Conservation (phyloP, 257 asterid genomes). For the Ophiorrhiza pumila region DNA sequence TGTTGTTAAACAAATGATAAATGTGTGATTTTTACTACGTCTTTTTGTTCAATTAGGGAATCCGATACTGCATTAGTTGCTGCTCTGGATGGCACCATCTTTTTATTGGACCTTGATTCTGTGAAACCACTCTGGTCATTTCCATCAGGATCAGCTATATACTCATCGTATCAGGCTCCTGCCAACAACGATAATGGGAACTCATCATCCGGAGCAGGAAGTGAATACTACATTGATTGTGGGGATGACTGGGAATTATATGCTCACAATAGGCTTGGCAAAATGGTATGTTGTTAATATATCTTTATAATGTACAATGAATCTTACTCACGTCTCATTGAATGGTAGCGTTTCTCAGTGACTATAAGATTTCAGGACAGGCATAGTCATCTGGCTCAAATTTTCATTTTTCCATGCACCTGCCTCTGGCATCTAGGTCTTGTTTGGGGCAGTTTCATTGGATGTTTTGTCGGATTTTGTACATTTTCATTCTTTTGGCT, state of each 20-base stretch:
- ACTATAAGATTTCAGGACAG: not conserved
- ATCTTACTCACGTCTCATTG: not conserved
- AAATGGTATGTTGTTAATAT: constrained; percentile 45
- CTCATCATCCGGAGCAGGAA: constrained; percentile 51
- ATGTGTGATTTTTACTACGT: not conserved
- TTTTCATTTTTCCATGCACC: not conserved
- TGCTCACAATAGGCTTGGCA: constrained; percentile 76
- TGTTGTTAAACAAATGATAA: not conserved
- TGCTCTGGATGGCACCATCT: constrained; percentile 75
- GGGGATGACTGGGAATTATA: constrained; percentile 89
- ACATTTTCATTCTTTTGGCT: not conserved
- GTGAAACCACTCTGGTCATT: constrained; percentile 80
- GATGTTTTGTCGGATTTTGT: not conserved
- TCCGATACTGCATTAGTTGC: constrained; percentile 78
- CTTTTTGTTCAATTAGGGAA: constrained; percentile 37
- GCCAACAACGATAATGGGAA: constrained; percentile 37
- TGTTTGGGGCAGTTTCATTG: not conserved
- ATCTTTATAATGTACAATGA: not conserved
- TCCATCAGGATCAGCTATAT: constrained; percentile 69
- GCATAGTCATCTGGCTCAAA: not conserved
- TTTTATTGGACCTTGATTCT: constrained; percentile 63
- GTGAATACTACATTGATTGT: constrained; percentile 70
- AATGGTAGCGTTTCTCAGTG: not conserved
- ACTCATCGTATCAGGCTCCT: constrained; percentile 89
- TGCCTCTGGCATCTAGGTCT: not conserved